phyloP scores from a whole-genome alignment of 306 rosid species.

The Spatholobus suberectus region DNA sequence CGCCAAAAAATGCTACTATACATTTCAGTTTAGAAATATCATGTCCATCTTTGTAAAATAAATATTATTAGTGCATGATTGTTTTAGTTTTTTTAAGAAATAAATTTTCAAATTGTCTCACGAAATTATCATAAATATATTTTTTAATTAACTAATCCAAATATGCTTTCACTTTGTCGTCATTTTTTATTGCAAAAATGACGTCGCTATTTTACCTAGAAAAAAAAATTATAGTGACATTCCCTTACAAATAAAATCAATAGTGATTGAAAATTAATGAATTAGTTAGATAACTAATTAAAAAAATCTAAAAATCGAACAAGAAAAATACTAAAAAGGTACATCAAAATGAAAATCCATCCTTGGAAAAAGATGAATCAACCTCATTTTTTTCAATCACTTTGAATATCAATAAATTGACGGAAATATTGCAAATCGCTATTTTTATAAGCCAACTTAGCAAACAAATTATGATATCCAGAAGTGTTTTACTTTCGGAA shows the following conservation, averaged over 20 bases:
- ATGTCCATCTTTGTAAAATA: slow-evolving; percentile 4
- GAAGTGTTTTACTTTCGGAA: background rate
- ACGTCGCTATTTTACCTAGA: background rate
- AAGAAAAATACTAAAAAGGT: background rate
- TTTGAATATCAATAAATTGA: background rate
- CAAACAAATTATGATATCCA: background rate
- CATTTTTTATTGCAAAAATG: background rate
- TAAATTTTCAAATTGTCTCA: background rate
- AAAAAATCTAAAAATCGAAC: too few species aligned
- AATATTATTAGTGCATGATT: background rate
- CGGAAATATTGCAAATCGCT: background rate
- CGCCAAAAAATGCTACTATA: background rate
- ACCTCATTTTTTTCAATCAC: background rate
- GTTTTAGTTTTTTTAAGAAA: background rate
- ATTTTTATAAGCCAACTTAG: background rate
- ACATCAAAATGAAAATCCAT: background rate
- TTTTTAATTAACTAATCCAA: background rate
- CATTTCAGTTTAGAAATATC: slow-evolving; percentile 1
- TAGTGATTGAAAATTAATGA: too few species aligned
- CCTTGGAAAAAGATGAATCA: background rate
- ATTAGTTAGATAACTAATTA: background rate
- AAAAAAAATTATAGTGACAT: background rate
- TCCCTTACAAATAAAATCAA: background rate
- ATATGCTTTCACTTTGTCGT: background rate
- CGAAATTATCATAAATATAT: background rate